These are phyloP conservation scores for Yarrowia sp. DNA, from an alignment of 805 yeast genomes.

Conservation along the genomic window DNA sequence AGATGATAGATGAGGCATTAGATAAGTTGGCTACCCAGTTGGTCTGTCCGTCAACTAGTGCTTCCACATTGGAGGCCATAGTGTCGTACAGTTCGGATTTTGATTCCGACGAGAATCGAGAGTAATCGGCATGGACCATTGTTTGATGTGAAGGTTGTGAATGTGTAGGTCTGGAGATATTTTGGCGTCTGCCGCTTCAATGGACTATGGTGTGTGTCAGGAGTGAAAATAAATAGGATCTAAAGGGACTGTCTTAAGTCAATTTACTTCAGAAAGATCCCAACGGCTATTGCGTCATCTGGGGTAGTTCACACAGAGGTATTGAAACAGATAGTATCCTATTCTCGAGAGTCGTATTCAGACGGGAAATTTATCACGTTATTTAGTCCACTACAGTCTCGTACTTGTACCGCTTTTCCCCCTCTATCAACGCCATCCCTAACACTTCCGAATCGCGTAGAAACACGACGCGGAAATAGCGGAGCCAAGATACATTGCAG, in stretches of 20 bases:
- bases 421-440: too few relatives aligned
- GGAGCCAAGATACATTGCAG: not conserved
- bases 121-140: constrained; percentile 65
- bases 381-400: too few relatives aligned
- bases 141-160: not conserved
- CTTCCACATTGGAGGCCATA: constrained; percentile 59
- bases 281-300: constrained; percentile 7
- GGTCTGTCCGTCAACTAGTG: constrained; percentile 56
- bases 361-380: too few relatives aligned
- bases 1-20: constrained; percentile 78
- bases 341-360: too few relatives aligned
- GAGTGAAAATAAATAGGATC: not conserved
- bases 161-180: not conserved
- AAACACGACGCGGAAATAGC: not conserved
- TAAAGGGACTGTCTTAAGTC: not conserved
- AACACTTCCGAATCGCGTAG: not conserved
- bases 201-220: not conserved
- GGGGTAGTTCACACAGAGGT: not conserved
- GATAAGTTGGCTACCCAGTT: constrained; percentile 91
- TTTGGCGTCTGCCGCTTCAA: too few relatives aligned
- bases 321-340: too few relatives aligned
- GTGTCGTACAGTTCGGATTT: constrained; percentile 54
- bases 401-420: too few relatives aligned
- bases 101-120: constrained; percentile 46
- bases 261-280: not conserved